Evolutionary conservation across 768 basidiomycete species (phyloP).

Genomic region (Cystofilobasidium bisporidii): DNA sequence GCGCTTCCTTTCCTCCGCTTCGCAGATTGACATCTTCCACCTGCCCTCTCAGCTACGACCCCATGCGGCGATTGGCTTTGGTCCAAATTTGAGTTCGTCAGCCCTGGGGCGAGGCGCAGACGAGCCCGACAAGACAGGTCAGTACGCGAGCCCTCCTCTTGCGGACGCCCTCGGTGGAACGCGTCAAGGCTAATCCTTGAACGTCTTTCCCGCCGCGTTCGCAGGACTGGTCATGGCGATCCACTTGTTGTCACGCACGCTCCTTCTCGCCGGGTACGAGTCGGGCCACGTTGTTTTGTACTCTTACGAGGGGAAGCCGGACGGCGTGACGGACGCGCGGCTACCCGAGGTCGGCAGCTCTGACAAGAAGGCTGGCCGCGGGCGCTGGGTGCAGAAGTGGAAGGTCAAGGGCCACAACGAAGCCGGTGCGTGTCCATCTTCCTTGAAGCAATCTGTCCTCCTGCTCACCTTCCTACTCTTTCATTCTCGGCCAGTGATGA

Average conservation of each 20-base stretch:
- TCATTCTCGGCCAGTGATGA: constrained; percentile 33
- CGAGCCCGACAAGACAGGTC: constrained; percentile 53
- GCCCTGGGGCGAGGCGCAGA: constrained; percentile 33
- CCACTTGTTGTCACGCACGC: constrained; percentile 50
- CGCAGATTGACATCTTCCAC: constrained; percentile 77
- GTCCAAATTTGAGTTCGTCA: constrained; percentile 29
- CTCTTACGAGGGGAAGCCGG: constrained; percentile 11
- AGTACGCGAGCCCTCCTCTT: constrained; percentile 5
- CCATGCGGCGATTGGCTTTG: constrained; percentile 74
- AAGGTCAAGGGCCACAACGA: constrained; percentile 41
- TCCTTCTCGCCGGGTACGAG: constrained; percentile 70
- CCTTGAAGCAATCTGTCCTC: not conserved
- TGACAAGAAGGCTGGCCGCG: constrained; percentile 26
- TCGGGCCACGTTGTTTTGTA: constrained; percentile 69
- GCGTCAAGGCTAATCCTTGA: too few relatives aligned
- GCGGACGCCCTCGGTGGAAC: too few relatives aligned
- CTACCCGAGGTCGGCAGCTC: constrained; percentile 9
- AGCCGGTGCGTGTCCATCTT: constrained; percentile 36
- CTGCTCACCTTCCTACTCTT: not conserved
- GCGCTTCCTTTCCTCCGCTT: not conserved
- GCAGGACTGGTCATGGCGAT: constrained; percentile 83
- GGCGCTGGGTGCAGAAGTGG: constrained; percentile 38
- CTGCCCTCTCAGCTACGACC: constrained; percentile 59
- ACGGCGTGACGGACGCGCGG: constrained; percentile 25
- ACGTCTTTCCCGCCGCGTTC: not conserved